A percentile compares a stretch with the other conserved stretches of the same genome.
Evolutionary conservation across 2,329 filamentous ascomycete species (phyloP).

Genomic region (Fusarium pseudonygamai): DNA sequence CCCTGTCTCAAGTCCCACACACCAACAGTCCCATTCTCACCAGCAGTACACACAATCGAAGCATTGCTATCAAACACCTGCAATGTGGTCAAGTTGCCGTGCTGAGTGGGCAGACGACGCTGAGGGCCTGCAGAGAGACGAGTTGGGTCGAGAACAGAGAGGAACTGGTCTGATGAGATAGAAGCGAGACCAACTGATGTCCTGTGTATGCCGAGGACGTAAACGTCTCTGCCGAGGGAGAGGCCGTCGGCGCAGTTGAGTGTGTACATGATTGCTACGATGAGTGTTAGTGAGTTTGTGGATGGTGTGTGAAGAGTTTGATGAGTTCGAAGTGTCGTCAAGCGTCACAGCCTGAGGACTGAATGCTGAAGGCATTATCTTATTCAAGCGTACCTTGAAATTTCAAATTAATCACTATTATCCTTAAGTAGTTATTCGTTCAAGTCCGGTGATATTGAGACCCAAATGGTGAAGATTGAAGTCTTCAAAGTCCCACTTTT

Average conservation of each 20-base stretch:
- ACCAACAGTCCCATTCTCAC: conserved; percentile 73
- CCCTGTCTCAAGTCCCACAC: conserved; percentile 71
- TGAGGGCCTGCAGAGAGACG: conserved; percentile 63
- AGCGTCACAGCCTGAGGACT: neutral
- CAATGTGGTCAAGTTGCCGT: conserved; percentile 72
- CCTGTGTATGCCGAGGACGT: conserved; percentile 68
- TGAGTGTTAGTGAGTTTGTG: conserved; percentile 3
- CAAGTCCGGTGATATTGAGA: neutral
- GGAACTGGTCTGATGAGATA: conserved; percentile 76
- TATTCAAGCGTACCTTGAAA: neutral
- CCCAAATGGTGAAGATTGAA: conserved; percentile 18
- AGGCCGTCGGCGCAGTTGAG: conserved; percentile 47
- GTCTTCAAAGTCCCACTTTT: conserved; percentile 40
- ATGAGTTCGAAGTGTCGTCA: accelerated
- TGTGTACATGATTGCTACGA: conserved; percentile 44
- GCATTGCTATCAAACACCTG: conserved; percentile 62
- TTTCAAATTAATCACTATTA: neutral
- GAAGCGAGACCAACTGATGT: conserved; percentile 63
- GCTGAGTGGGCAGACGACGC: conserved; percentile 59
- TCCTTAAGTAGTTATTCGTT: neutral
- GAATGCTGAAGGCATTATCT: too few relatives aligned
- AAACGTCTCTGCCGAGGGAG: conserved; percentile 54
- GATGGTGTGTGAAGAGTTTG: neutral
- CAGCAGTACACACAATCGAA: conserved; percentile 72
- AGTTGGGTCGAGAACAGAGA: conserved; percentile 71